Percentiles rank a stretch among this genome's conserved stretches.
These are phyloP conservation scores for Dothidotthia symphoricarpi DNA, from an alignment of 2,329 filamentous ascomycete genomes.

Conservation along the genomic window DNA sequence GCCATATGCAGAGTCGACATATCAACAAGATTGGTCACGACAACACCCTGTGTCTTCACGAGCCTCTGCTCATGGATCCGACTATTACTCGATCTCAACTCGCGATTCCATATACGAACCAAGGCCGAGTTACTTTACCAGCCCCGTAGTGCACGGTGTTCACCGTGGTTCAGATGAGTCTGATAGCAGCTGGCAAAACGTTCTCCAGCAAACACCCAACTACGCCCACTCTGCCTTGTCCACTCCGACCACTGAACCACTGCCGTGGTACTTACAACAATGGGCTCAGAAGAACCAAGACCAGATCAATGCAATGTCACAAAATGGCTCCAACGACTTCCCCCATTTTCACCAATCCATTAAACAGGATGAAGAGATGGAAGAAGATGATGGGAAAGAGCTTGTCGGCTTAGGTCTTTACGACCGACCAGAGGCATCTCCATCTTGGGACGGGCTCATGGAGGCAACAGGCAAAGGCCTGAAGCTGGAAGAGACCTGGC, in stretches of 20 bases:
- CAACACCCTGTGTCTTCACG: slow-evolving; percentile 23
- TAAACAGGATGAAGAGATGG: slow-evolving; percentile 51
- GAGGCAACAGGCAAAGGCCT: slow-evolving; percentile 65
- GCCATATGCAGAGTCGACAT: slow-evolving; percentile 22
- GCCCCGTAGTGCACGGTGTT: slow-evolving; percentile 13
- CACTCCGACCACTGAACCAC: slow-evolving; percentile 30
- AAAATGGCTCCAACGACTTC: slow-evolving; percentile 45
- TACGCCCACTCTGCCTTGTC: slow-evolving; percentile 32
- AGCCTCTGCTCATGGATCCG: slow-evolving; percentile 30
- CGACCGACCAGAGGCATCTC: slow-evolving; percentile 65
- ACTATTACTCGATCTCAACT: slow-evolving; percentile 38
- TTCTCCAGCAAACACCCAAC: slow-evolving; percentile 20
- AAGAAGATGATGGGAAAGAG: slow-evolving; percentile 64
- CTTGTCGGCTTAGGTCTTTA: slow-evolving; percentile 82
- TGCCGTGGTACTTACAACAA: slow-evolving; percentile 41
- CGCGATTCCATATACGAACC: slow-evolving; percentile 34
- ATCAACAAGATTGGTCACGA: slow-evolving; percentile 30
- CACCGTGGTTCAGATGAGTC: slow-evolving; percentile 28
- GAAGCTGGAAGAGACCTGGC: slow-evolving; percentile 80
- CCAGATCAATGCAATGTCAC: slow-evolving; percentile 16
- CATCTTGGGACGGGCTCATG: slow-evolving; percentile 52
- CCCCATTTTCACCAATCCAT: slow-evolving; percentile 52
- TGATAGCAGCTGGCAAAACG: slow-evolving; percentile 31
- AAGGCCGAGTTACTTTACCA: slow-evolving; percentile 12
- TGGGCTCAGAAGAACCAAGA: slow-evolving; percentile 39